Base-by-base conservation (phyloP, 768 basidiomycete genomes). In the Panellus pusillus region DNA sequence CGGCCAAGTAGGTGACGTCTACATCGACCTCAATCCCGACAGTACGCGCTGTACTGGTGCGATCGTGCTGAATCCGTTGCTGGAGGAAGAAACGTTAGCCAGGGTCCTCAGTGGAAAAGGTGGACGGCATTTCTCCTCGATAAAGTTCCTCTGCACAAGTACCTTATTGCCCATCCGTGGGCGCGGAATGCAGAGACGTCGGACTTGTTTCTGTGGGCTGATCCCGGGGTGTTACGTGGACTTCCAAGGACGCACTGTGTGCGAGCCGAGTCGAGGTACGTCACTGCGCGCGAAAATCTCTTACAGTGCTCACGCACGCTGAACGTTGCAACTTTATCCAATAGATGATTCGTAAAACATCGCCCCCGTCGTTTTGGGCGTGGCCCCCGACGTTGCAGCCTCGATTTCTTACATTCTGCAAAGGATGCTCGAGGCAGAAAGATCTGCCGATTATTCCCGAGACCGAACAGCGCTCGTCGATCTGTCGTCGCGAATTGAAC, bases 1-100 rank as follows among this genome's bases (percentile, higher is more conserved):
- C 41, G 66, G 66, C 3, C 44, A 41, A 47, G 53, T 60, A 1
- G 66, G 66, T 14, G 66, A 67, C 39, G 63, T 67, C 15, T 67
- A 65, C 58, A 19, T 67, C 11, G 61, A 67, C 47, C 32, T 61
- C 38, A 60, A 44, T 17, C 52, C 57, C 43, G 40, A 20, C 3
- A 45, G 7, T 44, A 50, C 20, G 52, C 57, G 0, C 28, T 58
- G 11, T 54, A 58, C 17, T 58, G 57, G 57, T 52, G 57, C 5
- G 57, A 53, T 5, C 57, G 52, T 31, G 51, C 32, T 8, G 3
- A 24, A 2, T 24, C 24, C 2, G 6, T 3, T 24, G 24, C 3
- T 24, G 3, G 24, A 24, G 24, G 24, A 24, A 24, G 32, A 14
- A 35, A 35, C 7, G 32, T 7, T 24, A 24, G 24, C 32, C 3